phyloP scores from a whole-genome alignment of 345 rosid species.

The Physaria fendleri region DNA sequence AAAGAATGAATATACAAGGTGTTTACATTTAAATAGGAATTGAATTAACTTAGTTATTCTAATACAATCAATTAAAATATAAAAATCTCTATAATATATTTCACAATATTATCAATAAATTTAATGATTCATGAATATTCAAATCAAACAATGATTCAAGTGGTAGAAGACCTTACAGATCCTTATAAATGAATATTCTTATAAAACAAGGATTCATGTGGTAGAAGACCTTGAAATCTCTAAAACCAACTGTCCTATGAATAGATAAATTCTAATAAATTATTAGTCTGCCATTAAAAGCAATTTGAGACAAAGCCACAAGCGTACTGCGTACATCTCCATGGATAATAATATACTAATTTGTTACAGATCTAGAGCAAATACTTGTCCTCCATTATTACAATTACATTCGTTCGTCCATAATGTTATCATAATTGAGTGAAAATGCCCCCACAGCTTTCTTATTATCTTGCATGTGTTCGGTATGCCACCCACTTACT shows the following conservation, averaged over 20 bases:
- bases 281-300: not conserved
- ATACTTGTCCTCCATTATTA: constrained; percentile 12
- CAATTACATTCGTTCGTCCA: constrained; percentile 1
- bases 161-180: too few relatives aligned
- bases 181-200: too few relatives aligned
- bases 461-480: constrained; percentile 14
- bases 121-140: too few relatives aligned
- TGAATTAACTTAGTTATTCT: too few relatives aligned
- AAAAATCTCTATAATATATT: too few relatives aligned
- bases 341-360: not conserved
- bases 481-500: constrained; percentile 24
- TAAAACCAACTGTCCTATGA: not conserved
- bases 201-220: too few relatives aligned
- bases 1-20: too few relatives aligned
- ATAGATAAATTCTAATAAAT: not conserved
- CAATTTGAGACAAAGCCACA: constrained; percentile 4
- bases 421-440: not conserved
- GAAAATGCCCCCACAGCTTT: constrained; percentile 17
- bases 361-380: too few relatives aligned
- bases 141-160: too few relatives aligned
- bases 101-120: too few relatives aligned
- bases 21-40: too few relatives aligned
- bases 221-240: not conserved
- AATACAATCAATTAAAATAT: too few relatives aligned
- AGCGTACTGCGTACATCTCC: constrained; percentile 9